Percentiles rank a stretch among this genome's conserved stretches.
phyloP scores from a whole-genome alignment of 2,329 filamentous ascomycete species.

The Ophidiomyces ophidiicola region DNA sequence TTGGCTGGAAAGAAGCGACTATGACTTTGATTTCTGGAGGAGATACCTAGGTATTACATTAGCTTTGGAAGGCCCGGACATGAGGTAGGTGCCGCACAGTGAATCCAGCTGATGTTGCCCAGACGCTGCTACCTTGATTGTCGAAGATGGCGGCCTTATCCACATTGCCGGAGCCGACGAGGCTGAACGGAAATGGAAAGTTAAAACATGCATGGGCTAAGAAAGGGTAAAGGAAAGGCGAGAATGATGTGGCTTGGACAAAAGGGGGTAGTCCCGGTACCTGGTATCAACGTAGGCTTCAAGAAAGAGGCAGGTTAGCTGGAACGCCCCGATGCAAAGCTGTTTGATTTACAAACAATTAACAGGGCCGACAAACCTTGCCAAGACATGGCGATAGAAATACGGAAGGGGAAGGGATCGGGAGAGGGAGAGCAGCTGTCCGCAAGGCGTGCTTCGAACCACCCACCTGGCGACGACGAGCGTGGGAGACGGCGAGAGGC shows the following conservation, averaged over 20 bases:
- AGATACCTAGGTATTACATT: conserved; percentile 34
- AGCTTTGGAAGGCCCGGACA: background rate
- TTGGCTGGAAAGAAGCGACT: conserved; percentile 42
- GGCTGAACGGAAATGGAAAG: conserved; percentile 50
- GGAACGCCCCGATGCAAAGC: too few species aligned
- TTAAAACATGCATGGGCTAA: too few species aligned
- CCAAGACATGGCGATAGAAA: conserved; percentile 23
- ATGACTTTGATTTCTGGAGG: conserved; percentile 46
- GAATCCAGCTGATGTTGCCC: conserved; percentile 62
- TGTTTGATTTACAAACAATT: conserved; percentile 7
- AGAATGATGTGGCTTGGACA: too few species aligned
- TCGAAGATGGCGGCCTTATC: conserved; percentile 80
- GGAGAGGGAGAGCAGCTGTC: background rate
- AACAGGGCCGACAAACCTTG: conserved; percentile 45
- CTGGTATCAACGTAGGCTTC: conserved; percentile 51
- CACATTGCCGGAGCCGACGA: conserved; percentile 65
- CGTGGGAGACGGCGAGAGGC: background rate
- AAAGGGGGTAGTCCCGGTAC: too few species aligned
- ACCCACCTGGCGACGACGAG: background rate
- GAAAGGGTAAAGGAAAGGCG: too few species aligned
- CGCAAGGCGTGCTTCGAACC: background rate
- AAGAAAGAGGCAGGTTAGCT: conserved; percentile 14
- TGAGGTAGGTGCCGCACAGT: conserved; percentile 43
- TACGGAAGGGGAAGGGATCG: background rate
- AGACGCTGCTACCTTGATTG: conserved; percentile 63